A percentile compares a stretch with the other conserved stretches of the same genome.
phyloP scores from a whole-genome alignment of 2,329 filamentous ascomycete genomes.

The Aspergillus thermomutatus region DNA sequence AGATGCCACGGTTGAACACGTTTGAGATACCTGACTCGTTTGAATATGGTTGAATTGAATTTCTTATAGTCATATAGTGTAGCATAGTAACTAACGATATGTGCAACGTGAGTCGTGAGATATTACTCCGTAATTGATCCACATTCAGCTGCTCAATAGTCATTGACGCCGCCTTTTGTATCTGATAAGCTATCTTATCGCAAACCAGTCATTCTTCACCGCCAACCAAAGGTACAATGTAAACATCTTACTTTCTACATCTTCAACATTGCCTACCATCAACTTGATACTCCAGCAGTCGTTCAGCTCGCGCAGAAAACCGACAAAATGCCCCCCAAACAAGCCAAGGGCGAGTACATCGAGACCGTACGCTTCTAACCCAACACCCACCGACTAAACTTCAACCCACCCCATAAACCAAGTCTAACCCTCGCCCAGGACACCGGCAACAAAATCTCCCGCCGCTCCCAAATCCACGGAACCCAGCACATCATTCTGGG shows the following conservation, averaged over 20 bases:
- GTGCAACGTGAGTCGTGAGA: too few relatives aligned
- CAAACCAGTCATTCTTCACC: neutral
- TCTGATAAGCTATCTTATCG: neutral
- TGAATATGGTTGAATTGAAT: neutral
- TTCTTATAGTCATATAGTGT: neutral
- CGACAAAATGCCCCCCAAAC: slow-evolving; percentile 66
- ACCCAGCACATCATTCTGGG: slow-evolving; percentile 98
- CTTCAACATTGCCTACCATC: neutral
- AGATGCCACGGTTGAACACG: neutral
- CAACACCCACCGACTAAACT: neutral
- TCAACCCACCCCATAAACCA: slow-evolving; percentile 7
- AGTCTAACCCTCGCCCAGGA: slow-evolving; percentile 56
- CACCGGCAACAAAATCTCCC: slow-evolving; percentile 96
- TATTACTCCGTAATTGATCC: too few relatives aligned
- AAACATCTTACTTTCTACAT: neutral
- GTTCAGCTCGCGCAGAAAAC: neutral
- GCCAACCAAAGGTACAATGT: neutral
- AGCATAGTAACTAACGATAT: neutral
- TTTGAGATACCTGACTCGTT: neutral
- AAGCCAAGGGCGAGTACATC: slow-evolving; percentile 87
- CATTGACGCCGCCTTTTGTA: neutral
- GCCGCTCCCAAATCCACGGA: slow-evolving; percentile 84
- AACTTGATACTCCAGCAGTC: neutral
- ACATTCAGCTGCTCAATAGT: neutral
- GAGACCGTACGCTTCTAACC: slow-evolving; percentile 68